These are phyloP conservation scores for Setaria italica DNA, from an alignment of 202 grass and related monocot species.

Conservation along the genomic window DNA sequence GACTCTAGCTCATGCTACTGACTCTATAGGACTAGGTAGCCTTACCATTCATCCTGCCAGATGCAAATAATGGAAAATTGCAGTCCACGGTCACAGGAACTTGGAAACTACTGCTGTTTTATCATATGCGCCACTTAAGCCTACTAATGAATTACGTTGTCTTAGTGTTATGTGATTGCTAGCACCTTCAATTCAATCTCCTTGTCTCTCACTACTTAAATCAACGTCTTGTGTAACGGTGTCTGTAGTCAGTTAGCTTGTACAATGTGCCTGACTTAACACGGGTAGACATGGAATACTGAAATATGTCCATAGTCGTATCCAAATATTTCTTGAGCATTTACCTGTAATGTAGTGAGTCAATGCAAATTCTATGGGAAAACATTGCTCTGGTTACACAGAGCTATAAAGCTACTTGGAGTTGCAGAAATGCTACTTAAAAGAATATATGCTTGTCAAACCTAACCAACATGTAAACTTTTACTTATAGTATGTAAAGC, in stretches of 20 bases:
- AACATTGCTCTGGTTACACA: conserved; percentile 3
- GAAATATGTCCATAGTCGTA: background rate
- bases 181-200: background rate
- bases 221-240: background rate
- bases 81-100: background rate
- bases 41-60: conserved; percentile 11
- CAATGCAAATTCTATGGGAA: background rate
- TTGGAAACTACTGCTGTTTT: background rate
- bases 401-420: background rate
- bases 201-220: background rate
- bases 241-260: conserved; percentile 10
- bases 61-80: background rate
- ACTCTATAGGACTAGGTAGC: background rate
- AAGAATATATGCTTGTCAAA: background rate
- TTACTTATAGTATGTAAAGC: background rate
- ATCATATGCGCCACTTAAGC: background rate
- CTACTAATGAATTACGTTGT: background rate
- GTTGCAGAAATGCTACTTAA: background rate
- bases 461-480: background rate
- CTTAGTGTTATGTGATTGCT: background rate
- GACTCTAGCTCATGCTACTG: background rate
- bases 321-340: background rate
- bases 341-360: background rate
- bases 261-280: background rate
- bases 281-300: background rate